phyloP scores from a whole-genome alignment of 306 rosid genomes.

The Rubus idaeus region DNA sequence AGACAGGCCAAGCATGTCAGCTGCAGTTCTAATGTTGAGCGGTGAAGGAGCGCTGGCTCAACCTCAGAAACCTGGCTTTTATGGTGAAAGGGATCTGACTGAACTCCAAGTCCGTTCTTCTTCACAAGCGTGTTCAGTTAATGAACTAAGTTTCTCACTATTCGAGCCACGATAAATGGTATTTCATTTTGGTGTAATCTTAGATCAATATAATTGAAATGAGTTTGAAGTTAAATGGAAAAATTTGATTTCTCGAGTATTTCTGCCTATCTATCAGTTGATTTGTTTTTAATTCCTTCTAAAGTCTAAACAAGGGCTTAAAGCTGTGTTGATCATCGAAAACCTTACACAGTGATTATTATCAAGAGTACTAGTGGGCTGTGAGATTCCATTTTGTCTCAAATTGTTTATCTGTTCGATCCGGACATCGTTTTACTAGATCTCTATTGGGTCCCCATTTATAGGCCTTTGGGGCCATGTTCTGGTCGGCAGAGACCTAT shows the following conservation, averaged over 20 bases:
- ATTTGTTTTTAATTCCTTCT: too few species aligned
- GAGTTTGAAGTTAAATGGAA: not conserved
- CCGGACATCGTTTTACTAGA: too few species aligned
- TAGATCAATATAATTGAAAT: not conserved
- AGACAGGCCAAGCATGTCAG: not conserved
- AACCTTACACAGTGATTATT: not conserved
- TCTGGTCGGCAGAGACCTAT: too few species aligned
- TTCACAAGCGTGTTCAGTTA: constrained; percentile 4
- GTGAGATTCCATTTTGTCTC: not conserved
- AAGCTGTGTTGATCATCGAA: too few species aligned
- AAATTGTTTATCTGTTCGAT: too few species aligned
- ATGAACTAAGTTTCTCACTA: not conserved
- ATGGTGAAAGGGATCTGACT: not conserved
- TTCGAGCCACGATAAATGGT: not conserved
- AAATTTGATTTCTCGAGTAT: not conserved
- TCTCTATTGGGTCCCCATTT: too few species aligned
- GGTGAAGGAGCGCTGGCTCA: constrained; percentile 2
- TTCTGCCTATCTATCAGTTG: not conserved
- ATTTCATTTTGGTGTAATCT: not conserved
- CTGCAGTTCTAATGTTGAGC: not conserved
- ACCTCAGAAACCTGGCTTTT: constrained; percentile 8
- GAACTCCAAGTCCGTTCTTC: constrained; percentile 2
- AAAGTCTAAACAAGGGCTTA: too few species aligned
- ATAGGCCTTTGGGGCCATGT: too few species aligned
- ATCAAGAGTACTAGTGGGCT: not conserved